phyloP scores from a whole-genome alignment of 2,329 filamentous ascomycete species.

The Fonsecaea nubica region DNA sequence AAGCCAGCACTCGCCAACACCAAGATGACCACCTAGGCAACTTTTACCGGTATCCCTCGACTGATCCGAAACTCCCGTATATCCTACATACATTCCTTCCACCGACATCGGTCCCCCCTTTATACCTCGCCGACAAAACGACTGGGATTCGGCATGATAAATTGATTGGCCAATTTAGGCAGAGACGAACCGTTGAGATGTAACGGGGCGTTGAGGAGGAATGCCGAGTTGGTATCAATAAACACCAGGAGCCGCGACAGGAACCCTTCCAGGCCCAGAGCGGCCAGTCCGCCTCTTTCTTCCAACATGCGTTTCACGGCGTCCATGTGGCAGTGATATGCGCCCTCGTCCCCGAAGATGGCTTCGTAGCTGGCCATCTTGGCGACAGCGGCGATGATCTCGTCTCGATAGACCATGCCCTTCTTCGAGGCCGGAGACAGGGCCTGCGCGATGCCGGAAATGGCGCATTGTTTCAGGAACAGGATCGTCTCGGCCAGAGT shows the following conservation, averaged over 20 bases:
- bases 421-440: conserved; percentile 1
- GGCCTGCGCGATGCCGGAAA: conserved; percentile 37
- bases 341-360: conserved; percentile 54
- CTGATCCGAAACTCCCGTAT: neutral
- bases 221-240: conserved; percentile 55
- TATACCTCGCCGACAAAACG: conserved; percentile 27
- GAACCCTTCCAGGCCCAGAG: conserved; percentile 54
- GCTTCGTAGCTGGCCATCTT: conserved; percentile 62
- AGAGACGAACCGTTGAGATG: conserved; percentile 26
- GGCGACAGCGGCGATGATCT: conserved; percentile 56
- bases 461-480: conserved; percentile 53
- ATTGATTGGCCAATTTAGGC: conserved; percentile 23
- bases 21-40: neutral
- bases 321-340: conserved; percentile 58
- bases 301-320: conserved; percentile 53
- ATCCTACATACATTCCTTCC: neutral
- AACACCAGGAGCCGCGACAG: conserved; percentile 57
- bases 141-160: conserved; percentile 28
- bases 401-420: conserved; percentile 40
- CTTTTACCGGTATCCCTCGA: too few relatives aligned
- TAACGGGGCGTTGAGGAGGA: conserved; percentile 40
- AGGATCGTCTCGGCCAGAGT: conserved; percentile 45
- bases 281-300: conserved; percentile 53
- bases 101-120: neutral
- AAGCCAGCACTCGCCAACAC: neutral